Evolutionary conservation across 352 stramenopile species (phyloP).

Genomic region (Globisporangium sylvaticum): DNA sequence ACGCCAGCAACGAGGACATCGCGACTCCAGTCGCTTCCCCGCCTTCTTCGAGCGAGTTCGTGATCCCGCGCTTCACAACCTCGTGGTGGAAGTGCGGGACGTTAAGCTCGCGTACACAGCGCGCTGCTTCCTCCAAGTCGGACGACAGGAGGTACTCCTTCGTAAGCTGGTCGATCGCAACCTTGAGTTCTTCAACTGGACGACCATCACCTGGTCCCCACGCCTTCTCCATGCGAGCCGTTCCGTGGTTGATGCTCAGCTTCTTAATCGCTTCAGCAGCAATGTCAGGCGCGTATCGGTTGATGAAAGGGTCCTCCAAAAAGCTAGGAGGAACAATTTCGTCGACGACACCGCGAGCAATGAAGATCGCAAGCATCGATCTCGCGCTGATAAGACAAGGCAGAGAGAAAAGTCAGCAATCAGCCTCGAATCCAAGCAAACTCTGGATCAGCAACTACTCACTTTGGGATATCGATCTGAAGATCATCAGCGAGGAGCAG

Average conservation of each 20-base stretch:
- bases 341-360: conserved; percentile 96
- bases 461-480: conserved; percentile 93
- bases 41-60: conserved; percentile 48
- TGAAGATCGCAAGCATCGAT: conserved; percentile 95
- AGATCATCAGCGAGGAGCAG: conserved; percentile 96
- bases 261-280: conserved; percentile 95
- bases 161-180: conserved; percentile 94
- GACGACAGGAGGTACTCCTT: conserved; percentile 94
- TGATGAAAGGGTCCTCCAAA: conserved; percentile 94
- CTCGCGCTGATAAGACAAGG: conserved; percentile 41
- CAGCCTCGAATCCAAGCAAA: neutral
- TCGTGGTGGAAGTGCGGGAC: conserved; percentile 97
- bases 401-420: neutral
- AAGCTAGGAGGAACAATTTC: conserved; percentile 98
- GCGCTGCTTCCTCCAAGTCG: conserved; percentile 94
- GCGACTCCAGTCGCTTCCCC: conserved; percentile 40
- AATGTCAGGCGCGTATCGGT: conserved; percentile 92
- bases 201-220: conserved; percentile 95
- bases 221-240: conserved; percentile 93
- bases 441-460: conserved; percentile 1
- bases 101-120: conserved; percentile 92
- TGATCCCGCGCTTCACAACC: conserved; percentile 86
- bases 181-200: conserved; percentile 90
- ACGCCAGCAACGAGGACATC: conserved; percentile 76
- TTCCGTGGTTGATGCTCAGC: conserved; percentile 95